Evolutionary conservation across 306 rosid species (phyloP), one percentile per base, ranked within the genome.

Genomic region (Geum urbanum): DNA sequence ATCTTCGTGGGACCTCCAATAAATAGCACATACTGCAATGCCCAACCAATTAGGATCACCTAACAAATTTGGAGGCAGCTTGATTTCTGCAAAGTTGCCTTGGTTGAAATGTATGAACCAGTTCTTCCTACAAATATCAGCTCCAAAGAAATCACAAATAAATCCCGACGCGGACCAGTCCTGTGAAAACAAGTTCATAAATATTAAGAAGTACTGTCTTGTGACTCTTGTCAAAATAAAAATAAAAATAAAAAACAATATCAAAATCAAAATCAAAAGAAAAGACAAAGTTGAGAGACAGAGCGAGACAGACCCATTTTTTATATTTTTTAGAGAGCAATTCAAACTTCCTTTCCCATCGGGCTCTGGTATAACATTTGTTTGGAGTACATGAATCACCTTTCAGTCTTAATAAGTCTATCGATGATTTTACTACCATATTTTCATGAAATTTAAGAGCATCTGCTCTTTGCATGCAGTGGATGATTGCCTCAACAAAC

Each of bases 31-130:
- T 6, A 73, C 9, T 6, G 64, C 70, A 52, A 73, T 24, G 9
- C 77, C 77, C 18, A 63, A 46, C 46, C 77, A 62, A 5, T 13
- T 9, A 41, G 43, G 40, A 35, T 73, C 63, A 13, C 53, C 19
- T 19, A 18, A 35, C 49, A 41, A 2, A 40, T 62, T 54, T 35
- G 4, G 62, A 20, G 59, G 62, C 67, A 47, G 39, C 20, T 64
- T 53, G 56, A 63, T 13, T 51, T 57, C 22, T 44, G 50, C 60
- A 9, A 39, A 73, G 56, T 58, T 13, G 22, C 71, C 77, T 11
- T 35, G 5, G 13, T 1, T 24, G 10, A 52, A 18, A 5, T 45
- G 18, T 47, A 24, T 15, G n/a, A 73, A 19, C 35, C 35, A 54
- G 20, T 20, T 54, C 59, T 5, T 19, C 35, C 22, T 54, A 24